These are phyloP conservation scores for Tausonia pullulans DNA, from an alignment of 1,284 basidiomycete species.

Conservation along the genomic window DNA sequence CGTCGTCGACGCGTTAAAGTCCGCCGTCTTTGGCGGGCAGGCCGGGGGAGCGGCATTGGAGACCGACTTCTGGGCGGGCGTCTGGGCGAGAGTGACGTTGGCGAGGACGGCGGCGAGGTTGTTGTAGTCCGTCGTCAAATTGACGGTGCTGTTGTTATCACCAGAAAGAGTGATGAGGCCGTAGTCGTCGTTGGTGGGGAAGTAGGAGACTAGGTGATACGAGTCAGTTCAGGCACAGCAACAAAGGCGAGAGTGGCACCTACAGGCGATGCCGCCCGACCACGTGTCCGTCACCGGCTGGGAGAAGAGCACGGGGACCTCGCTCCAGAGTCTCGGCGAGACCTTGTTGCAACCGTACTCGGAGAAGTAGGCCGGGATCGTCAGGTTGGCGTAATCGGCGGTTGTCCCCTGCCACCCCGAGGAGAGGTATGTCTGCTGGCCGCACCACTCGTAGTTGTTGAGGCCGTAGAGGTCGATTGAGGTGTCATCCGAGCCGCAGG, in stretches of 20 bases:
- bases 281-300: constrained; percentile 61
- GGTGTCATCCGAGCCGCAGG: constrained; percentile 60
- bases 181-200: constrained; percentile 66
- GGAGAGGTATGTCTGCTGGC: constrained; percentile 47
- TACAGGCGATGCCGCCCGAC: constrained; percentile 74
- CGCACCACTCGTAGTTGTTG: constrained; percentile 58
- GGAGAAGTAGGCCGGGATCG: constrained; percentile 77
- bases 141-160: constrained; percentile 51
- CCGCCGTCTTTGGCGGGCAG: constrained; percentile 53
- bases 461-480: constrained; percentile 71
- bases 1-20: constrained; percentile 52
- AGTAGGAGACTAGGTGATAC: constrained; percentile 45
- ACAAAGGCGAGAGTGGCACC: constrained; percentile 16
- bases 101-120: constrained; percentile 53
- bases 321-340: constrained; percentile 50
- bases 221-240: neutral
- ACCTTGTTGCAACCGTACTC: constrained; percentile 52
- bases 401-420: constrained; percentile 40
- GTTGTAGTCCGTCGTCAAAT: constrained; percentile 49
- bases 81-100: constrained; percentile 50
- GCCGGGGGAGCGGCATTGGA: constrained; percentile 46
- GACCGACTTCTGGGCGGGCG: constrained; percentile 48
- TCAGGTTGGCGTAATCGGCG: constrained; percentile 42
- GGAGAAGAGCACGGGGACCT: constrained; percentile 62
- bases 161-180: constrained; percentile 66